A percentile compares a stretch with the other conserved stretches of the same genome.
Conservation (phyloP, 1,139 yeast species). For the Diutina rugosa region DNA sequence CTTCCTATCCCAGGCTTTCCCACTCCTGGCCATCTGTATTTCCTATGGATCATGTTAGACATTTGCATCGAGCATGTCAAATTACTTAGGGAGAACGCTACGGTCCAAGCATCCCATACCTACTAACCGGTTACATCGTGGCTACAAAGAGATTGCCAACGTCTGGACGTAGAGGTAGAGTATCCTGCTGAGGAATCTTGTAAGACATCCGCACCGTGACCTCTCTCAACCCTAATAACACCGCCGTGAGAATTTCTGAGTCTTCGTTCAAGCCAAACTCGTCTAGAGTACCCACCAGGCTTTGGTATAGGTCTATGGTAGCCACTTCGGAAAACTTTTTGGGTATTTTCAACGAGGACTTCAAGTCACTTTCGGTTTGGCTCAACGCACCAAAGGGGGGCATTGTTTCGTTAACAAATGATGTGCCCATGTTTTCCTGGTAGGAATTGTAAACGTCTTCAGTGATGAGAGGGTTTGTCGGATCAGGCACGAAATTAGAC, state of each 20-base stretch:
- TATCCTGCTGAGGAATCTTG: neutral
- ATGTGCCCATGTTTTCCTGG: constrained; percentile 4
- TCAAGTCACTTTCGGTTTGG: constrained; percentile 4
- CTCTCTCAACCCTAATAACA: constrained; percentile 1
- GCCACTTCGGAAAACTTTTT: constrained; percentile 24
- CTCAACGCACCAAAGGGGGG: constrained; percentile 31
- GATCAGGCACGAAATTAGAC: neutral
- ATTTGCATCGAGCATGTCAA: no score
- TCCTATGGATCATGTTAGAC: no score
- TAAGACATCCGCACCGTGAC: neutral
- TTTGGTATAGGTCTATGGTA: constrained; percentile 24
- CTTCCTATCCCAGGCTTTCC: neutral
- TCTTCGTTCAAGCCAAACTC: neutral
- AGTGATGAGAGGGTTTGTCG: constrained; percentile 10
- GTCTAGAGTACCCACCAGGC: constrained; percentile 3
- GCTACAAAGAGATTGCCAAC: neutral
- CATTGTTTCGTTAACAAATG: constrained; percentile 17
- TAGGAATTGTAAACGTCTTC: constrained; percentile 4
- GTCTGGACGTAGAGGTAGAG: neutral
- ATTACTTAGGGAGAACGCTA: neutral
- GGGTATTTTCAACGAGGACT: constrained; percentile 13
- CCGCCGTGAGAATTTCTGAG: neutral
- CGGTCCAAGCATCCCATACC: neutral
- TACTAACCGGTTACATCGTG: neutral
- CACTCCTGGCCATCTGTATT: neutral